Evolutionary conservation across 228 moss, liverwort and hornwort species (phyloP).

Genomic region (Sphagnum magellanicum): DNA sequence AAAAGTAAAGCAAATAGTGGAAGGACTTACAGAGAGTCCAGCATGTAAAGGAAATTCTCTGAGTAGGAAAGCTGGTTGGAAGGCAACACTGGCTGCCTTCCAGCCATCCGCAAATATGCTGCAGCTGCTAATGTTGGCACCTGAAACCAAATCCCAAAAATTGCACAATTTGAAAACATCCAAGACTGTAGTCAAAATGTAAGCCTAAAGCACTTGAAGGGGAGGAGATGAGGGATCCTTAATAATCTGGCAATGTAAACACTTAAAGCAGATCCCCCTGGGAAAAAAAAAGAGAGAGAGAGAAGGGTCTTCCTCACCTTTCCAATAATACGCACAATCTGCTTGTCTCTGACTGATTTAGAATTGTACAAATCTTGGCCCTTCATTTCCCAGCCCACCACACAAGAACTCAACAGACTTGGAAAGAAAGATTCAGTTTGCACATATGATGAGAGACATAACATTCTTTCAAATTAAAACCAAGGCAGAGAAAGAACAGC

Average conservation of each 20-base stretch:
- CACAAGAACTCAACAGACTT: not conserved
- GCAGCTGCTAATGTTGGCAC: slow-evolving; percentile 89
- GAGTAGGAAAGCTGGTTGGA: slow-evolving; percentile 70
- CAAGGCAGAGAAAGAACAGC: no score
- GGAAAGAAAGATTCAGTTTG: not conserved
- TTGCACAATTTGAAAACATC: not conserved
- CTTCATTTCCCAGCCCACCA: slow-evolving; percentile 17
- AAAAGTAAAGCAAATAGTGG: not conserved
- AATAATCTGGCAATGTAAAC: no score
- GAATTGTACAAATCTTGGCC: slow-evolving; percentile 75
- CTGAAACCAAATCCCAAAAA: slow-evolving; percentile 19
- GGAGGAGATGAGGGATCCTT: no score
- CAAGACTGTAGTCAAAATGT: not conserved
- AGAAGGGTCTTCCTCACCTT: slow-evolving; percentile 37
- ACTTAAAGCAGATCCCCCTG: not conserved
- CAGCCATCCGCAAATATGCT: slow-evolving; percentile 88
- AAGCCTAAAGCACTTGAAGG: no score
- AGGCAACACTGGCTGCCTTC: slow-evolving; percentile 78
- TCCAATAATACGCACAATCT: slow-evolving; percentile 85
- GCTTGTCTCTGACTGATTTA: slow-evolving; percentile 83
- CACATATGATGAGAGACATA: not conserved
- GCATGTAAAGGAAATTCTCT: slow-evolving; percentile 94
- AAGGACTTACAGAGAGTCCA: slow-evolving; percentile 79
- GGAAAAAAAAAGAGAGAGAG: not conserved
- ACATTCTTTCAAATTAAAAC: not conserved